Percentiles rank a stretch among this genome's conserved stretches.
phyloP scores from a whole-genome alignment of 371 early-diverging fungal species.

The Mucor saturninus region DNA sequence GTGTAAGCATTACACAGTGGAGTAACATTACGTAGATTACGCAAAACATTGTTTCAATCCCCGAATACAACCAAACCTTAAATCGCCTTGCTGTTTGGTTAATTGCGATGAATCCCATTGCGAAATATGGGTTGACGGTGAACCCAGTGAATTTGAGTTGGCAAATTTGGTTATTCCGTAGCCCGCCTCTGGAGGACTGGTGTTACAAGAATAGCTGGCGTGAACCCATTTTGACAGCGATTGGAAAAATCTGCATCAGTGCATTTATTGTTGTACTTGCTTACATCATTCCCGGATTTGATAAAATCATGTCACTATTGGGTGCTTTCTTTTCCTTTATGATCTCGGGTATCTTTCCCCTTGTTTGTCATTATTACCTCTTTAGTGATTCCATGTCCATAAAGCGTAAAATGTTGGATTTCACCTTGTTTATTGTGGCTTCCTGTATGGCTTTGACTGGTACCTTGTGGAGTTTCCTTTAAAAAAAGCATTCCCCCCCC shows the following conservation, averaged over 20 bases:
- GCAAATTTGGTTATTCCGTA: constrained; percentile 48
- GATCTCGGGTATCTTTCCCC: constrained; percentile 69
- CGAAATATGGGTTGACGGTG: constrained; percentile 72
- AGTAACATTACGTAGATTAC: constrained; percentile 57
- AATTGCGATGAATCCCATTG: constrained; percentile 71
- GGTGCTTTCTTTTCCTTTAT: constrained; percentile 69
- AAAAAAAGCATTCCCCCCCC: not conserved
- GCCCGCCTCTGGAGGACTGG: constrained; percentile 34
- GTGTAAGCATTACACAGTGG: not conserved
- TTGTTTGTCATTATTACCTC: constrained; percentile 53
- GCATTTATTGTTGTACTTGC: constrained; percentile 53
- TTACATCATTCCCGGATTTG: constrained; percentile 66
- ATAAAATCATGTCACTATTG: constrained; percentile 69
- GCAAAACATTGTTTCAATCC: constrained; percentile 65
- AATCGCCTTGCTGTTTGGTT: constrained; percentile 63
- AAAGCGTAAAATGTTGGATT: constrained; percentile 15
- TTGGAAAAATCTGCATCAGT: constrained; percentile 42
- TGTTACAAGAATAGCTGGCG: constrained; percentile 29
- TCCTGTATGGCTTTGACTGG: constrained; percentile 34
- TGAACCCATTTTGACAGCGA: constrained; percentile 25
- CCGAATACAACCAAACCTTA: constrained; percentile 58
- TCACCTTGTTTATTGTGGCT: constrained; percentile 23
- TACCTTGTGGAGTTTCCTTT: constrained; percentile 38
- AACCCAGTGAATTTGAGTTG: constrained; percentile 65
- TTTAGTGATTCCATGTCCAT: constrained; percentile 31